These are phyloP conservation scores for Aspergillus cavernicola DNA, from an alignment of 495 filamentous ascomycete species.

Conservation along the genomic window DNA sequence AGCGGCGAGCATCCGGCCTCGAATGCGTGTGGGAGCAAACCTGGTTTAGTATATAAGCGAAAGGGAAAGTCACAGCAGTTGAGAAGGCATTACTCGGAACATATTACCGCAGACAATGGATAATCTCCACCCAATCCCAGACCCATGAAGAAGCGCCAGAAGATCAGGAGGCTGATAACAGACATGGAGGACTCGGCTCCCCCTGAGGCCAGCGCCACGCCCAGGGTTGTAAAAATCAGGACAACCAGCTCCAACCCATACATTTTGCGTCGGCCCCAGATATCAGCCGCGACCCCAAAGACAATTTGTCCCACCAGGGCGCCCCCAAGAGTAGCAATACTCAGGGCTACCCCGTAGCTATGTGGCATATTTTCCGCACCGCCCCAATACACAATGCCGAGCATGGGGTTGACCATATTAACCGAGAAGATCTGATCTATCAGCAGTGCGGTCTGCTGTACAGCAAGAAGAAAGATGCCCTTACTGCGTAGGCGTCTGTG, in stretches of 20 bases:
- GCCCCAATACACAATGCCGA: slow-evolving; percentile 52
- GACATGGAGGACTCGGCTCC: slow-evolving; percentile 40
- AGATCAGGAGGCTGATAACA: slow-evolving; percentile 44
- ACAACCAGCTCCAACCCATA: slow-evolving; percentile 57
- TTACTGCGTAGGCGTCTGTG: slow-evolving; percentile 52
- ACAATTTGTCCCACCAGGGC: slow-evolving; percentile 51
- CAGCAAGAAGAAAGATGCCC: not conserved
- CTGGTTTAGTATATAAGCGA: not conserved
- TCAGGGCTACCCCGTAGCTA: slow-evolving; percentile 35
- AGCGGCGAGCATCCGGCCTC: slow-evolving; percentile 53
- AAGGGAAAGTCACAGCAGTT: no score
- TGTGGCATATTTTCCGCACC: slow-evolving; percentile 6
- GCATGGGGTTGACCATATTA: slow-evolving; percentile 51
- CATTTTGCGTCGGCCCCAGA: slow-evolving; percentile 49
- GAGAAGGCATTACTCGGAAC: slow-evolving; percentile 37
- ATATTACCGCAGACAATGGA: slow-evolving; percentile 50
- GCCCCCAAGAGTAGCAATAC: slow-evolving; percentile 47
- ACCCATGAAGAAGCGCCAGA: slow-evolving; percentile 44
- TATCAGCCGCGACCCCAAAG: slow-evolving; percentile 53
- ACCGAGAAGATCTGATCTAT: slow-evolving; percentile 42
- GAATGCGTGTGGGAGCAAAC: slow-evolving; percentile 43
- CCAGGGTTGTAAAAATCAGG: slow-evolving; percentile 45
- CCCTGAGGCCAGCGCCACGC: slow-evolving; percentile 26
- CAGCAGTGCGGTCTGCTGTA: not conserved
- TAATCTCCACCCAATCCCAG: slow-evolving; percentile 45